A percentile compares a stretch with the other conserved stretches of the same genome.
Conservation (phyloP, 1,284 basidiomycete species). For the Wolfiporia cocos region DNA sequence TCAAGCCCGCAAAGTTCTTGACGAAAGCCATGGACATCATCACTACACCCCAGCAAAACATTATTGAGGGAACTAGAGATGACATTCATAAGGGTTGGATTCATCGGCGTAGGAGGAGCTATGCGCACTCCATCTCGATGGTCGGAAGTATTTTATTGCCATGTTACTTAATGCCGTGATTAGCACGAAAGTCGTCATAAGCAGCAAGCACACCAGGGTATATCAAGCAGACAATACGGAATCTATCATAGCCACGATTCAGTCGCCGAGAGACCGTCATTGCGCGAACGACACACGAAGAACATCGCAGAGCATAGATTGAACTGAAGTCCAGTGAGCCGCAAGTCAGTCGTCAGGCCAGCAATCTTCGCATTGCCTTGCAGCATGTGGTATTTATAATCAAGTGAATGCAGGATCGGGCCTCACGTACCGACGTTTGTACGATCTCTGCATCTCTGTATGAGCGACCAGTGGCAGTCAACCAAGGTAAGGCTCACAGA, state of each 20-base stretch:
- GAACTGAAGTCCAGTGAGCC: conserved; percentile 12
- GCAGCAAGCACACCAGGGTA: conserved; percentile 10
- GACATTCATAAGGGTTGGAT: too few species aligned
- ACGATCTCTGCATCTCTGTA: not conserved
- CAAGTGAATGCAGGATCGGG: conserved; percentile 21
- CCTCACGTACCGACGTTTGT: conserved; percentile 1
- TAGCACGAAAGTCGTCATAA: not conserved
- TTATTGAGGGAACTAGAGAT: not conserved
- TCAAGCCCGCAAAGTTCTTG: conserved; percentile 1
- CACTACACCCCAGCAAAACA: conserved; percentile 1
- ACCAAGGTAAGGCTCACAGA: conserved; percentile 22
- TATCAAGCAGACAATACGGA: conserved; percentile 11
- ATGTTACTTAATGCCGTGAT: conserved; percentile 8
- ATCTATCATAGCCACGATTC: conserved; percentile 2
- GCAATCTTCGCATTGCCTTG: conserved; percentile 16
- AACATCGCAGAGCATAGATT: conserved; percentile 13
- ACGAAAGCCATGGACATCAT: conserved; percentile 2
- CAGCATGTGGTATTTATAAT: not conserved
- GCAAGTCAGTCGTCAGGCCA: conserved; percentile 9
- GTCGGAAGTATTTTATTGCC: conserved; percentile 7
- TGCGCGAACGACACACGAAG: conserved; percentile 9
- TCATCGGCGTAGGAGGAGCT: too few species aligned
- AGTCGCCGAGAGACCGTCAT: not conserved
- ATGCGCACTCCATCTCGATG: conserved; percentile 12
- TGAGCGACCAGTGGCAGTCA: not conserved